Base-by-base conservation (phyloP, 2,329 filamentous ascomycete species). In the Sporothrix curviconia region DNA sequence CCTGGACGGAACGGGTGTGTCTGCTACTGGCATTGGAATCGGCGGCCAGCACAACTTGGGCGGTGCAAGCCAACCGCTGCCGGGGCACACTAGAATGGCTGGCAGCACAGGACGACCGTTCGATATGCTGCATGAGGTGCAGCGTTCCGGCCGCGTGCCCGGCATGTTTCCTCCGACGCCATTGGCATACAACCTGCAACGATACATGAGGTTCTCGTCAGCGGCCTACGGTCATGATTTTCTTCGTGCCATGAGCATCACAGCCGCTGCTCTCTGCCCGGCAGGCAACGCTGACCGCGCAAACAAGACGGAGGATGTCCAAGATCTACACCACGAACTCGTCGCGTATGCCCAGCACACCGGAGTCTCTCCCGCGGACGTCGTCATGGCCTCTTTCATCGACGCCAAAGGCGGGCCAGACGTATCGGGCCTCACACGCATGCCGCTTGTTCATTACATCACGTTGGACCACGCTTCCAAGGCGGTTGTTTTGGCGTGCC, bases 401-500 rank as follows among this genome's bases (percentile, higher is more conserved):
- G 86, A 90, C 64, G 78, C 83, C 2, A 79, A 85, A 56, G 86
- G 86, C 30, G 85, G 85, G 3, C 80, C 83, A 2, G 85, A 87
- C 64, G 77, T 81, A 0, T 78, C 79, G 3, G 85, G 86, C 1
- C 78, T 83, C 22, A 84, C 82, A 0, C 85, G 85, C 0, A 79
- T 88, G 57, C 86, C 86, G 1, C 75, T 90, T 17, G 85, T 89
- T 2, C 86, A 90, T 68, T 90, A 88, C 63, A 81, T 90, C 36
- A 84, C 84, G 1, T 72, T 90, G 0, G 86, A 90, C 63, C 84
- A 87, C 65, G 82, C 85, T 53, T 85, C 85, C 1, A 85, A 84
- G 64, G 85, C 86, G 0, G 82, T 90, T 0, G 85, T 90, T 0
- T 73, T 90, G n/a, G 84, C 85, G 1, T 86, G 87, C 52, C 80